These are phyloP conservation scores for Leccinum olivaceopallidum DNA, from an alignment of 768 basidiomycete species.

Conservation along the genomic window DNA sequence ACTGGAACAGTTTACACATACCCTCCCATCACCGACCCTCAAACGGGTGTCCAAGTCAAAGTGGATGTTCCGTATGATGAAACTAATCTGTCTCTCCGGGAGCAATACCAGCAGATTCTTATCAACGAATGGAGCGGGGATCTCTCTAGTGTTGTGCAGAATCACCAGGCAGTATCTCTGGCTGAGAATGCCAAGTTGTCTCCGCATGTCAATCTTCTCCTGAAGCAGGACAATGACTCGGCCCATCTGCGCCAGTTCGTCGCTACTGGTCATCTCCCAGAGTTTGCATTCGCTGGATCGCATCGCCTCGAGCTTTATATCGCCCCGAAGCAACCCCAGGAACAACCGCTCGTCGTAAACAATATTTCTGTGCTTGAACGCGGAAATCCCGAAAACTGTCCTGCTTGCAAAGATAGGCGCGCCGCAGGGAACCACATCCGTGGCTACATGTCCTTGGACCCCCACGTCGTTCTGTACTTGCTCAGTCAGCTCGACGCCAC, in stretches of 20 bases:
- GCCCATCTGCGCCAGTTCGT: conserved; percentile 10
- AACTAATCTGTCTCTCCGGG: not conserved
- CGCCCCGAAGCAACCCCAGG: not conserved
- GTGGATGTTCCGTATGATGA: conserved; percentile 18
- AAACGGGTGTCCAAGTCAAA: conserved; percentile 6
- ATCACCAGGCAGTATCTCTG: not conserved
- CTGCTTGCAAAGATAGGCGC: conserved; percentile 14
- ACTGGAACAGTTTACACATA: conserved; percentile 22
- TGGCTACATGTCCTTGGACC: conserved; percentile 19
- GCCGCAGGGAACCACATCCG: conserved; percentile 14
- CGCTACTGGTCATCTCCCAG: conserved; percentile 9
- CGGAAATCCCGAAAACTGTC: conserved; percentile 10
- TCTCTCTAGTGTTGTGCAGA: not conserved
- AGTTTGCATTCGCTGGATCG: conserved; percentile 22
- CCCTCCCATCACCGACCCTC: conserved; percentile 16
- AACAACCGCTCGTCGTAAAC: conserved; percentile 8
- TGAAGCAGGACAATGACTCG: not conserved
- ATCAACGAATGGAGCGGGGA: conserved; percentile 6
- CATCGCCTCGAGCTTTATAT: conserved; percentile 22
- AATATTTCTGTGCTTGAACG: conserved; percentile 17
- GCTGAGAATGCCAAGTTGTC: not conserved
- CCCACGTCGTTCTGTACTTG: conserved; percentile 15
- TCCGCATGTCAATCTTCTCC: conserved; percentile 3
- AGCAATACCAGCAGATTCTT: conserved; percentile 9
- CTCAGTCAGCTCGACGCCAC: conserved; percentile 1